Base-by-base conservation (phyloP, 2,329 filamentous ascomycete species). In the Pseudocercospora cruenta region DNA sequence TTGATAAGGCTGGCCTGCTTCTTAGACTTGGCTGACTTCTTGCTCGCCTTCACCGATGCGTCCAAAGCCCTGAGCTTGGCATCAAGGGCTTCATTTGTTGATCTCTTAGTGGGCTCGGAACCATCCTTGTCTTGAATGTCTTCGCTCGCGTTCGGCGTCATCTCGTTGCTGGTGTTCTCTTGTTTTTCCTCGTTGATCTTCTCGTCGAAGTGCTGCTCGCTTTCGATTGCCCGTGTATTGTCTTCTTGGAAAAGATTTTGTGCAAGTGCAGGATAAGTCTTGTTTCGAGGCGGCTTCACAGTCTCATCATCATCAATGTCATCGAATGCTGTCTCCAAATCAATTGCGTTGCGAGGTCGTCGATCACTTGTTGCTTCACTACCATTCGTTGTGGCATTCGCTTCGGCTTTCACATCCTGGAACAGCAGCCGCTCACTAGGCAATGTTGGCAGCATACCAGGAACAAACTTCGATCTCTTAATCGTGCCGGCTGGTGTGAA, bases 361-460 rank as follows among this genome's bases (percentile, higher is more conserved):
- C n/a, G 19, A n/a, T 69, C 68, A 39, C 36, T 62, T 51, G 60
- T 63, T 22, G 62, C 62, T 12, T 61, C 60, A 21, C 43, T 66
- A 28, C 62, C 64, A 57, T 58, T 51, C 19, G 12, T 65, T 24
- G 58, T 22, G 36, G 21, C 16, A 36, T 65, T 53, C 16, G 33
- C 33, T 12, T 71, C 68, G 3, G 51, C 21, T 26, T 68, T 58
- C 45, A 72, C 47, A 53, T 73, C 74, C n/a, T 75, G 71, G 58
- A 73, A 75, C 28, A 81, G 69, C 2, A 80, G 66, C 31, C 78
- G 71, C 70, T 80, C 79, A 67, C 79, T 80, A 61, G 77, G 78
- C 63, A 80, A 69, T 59, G 77, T 77, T 53, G 79, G 76, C 58
- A 80, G 69, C 26, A 70, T 71, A 43, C 76, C 76, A 63, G 78